phyloP scores from a whole-genome alignment of 1,284 basidiomycete genomes.

The Erythrobasidium hasegawianum region DNA sequence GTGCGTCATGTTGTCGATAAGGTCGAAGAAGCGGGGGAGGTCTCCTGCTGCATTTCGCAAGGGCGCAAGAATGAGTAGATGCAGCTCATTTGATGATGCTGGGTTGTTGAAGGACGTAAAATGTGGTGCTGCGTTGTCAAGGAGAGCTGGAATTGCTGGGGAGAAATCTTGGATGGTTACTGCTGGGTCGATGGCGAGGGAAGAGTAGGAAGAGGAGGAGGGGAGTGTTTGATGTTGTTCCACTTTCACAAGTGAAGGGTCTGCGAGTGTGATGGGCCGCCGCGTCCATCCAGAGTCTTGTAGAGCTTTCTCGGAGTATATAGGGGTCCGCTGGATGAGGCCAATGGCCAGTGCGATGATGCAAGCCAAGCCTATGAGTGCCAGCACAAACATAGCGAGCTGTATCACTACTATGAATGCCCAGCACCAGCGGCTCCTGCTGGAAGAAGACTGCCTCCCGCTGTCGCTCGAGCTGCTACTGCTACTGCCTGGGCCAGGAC shows the following conservation, averaged over 20 bases:
- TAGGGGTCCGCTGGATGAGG: conserved; percentile 18
- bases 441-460: background rate
- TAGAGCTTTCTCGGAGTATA: conserved; percentile 30
- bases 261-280: conserved; percentile 15
- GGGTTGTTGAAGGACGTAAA: background rate
- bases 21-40: conserved; percentile 30
- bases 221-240: background rate
- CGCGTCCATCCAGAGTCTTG: conserved; percentile 34
- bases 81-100: conserved; percentile 20
- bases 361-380: conserved; percentile 14
- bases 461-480: background rate
- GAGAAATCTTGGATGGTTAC: conserved; percentile 32
- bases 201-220: background rate
- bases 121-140: conserved; percentile 5
- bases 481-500: background rate
- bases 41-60: conserved; percentile 31
- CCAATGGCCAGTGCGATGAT: conserved; percentile 24
- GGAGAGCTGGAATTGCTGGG: background rate
- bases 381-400: conserved; percentile 18
- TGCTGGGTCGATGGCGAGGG: conserved; percentile 10
- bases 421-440: background rate
- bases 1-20: conserved; percentile 33
- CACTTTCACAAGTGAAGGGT: too few relatives aligned
- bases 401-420: background rate
- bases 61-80: conserved; percentile 39